phyloP scores from a whole-genome alignment of 352 stramenopile species.

The Globisporangium acanthophoron region DNA sequence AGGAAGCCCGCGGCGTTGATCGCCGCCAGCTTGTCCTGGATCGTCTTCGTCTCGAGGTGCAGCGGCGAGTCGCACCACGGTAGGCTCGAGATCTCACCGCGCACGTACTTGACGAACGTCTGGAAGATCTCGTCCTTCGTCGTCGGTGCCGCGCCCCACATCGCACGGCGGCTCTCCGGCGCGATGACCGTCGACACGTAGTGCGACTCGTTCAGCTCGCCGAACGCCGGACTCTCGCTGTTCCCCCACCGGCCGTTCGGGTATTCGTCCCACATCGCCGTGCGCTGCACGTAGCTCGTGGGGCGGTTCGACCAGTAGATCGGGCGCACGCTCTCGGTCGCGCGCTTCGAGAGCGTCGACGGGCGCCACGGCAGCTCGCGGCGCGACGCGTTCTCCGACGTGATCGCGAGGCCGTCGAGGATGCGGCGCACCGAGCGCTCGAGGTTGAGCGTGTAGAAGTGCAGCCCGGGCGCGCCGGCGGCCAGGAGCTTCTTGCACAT shows the following conservation, averaged over 20 bases:
- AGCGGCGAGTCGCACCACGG: conserved; percentile 97
- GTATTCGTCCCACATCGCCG: conserved; percentile 97
- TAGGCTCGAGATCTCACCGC: conserved; percentile 93
- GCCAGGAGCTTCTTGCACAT: conserved; percentile 93
- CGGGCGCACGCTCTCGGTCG: conserved; percentile 89
- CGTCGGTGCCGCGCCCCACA: conserved; percentile 92
- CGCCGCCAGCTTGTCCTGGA: conserved; percentile 68
- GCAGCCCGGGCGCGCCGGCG: conserved; percentile 80
- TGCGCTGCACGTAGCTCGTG: conserved; percentile 96
- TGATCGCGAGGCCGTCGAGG: conserved; percentile 68
- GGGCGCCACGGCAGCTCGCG: conserved; percentile 91
- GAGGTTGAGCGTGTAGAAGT: conserved; percentile 96
- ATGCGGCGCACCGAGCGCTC: conserved; percentile 89
- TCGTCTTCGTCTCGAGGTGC: conserved; percentile 91
- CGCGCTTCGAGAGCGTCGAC: conserved; percentile 85
- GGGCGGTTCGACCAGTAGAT: conserved; percentile 99
- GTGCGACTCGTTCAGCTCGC: conserved; percentile 94
- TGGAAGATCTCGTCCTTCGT: conserved; percentile 90
- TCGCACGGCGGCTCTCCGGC: conserved; percentile 78
- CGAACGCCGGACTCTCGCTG: conserved; percentile 93
- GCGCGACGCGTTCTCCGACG: conserved; percentile 39
- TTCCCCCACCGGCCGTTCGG: conserved; percentile 96
- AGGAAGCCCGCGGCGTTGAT: conserved; percentile 89
- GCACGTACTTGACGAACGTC: conserved; percentile 96
- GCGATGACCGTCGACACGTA: conserved; percentile 83